Percentiles rank a stretch among this genome's conserved stretches.
Conservation (phyloP, 1,139 yeast genomes). For the Candida glucosophila region DNA sequence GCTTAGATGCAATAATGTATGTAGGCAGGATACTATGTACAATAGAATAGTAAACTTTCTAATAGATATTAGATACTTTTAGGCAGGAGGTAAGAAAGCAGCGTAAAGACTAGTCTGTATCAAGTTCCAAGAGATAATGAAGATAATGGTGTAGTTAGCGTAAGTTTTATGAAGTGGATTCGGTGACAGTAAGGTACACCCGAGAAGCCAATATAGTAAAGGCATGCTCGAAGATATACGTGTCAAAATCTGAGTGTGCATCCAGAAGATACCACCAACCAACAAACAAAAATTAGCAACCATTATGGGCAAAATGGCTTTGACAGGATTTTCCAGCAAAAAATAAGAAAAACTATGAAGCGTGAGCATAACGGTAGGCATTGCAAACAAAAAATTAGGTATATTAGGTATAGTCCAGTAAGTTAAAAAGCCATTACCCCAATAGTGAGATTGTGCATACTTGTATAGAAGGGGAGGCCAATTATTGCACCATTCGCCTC, state of each 20-base stretch:
- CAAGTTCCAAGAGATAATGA: slow-evolving; percentile 46
- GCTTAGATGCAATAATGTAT: slow-evolving; percentile 28
- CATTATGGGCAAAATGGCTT: slow-evolving; percentile 21
- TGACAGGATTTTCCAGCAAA: slow-evolving; percentile 27
- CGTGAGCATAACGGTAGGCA: slow-evolving; percentile 50
- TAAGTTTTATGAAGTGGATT: slow-evolving; percentile 4
- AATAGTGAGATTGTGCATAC: slow-evolving; percentile 74
- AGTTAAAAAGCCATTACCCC: slow-evolving; percentile 73
- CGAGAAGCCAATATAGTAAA: slow-evolving; percentile 63
- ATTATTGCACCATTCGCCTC: slow-evolving; percentile 70
- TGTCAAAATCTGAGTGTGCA: slow-evolving; percentile 83
- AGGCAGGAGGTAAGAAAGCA: slow-evolving; percentile 68
- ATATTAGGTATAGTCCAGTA: slow-evolving; percentile 79
- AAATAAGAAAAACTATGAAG: slow-evolving; percentile 23
- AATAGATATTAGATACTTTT: too few species aligned
- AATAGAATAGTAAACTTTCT: slow-evolving; percentile 2
- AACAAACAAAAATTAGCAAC: slow-evolving; percentile 34
- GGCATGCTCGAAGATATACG: slow-evolving; percentile 76
- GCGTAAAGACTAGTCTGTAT: slow-evolving; percentile 56
- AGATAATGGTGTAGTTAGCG: slow-evolving; percentile 20
- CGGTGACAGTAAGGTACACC: slow-evolving; percentile 20
- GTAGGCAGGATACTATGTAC: slow-evolving; percentile 1
- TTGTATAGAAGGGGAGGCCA: slow-evolving; percentile 54
- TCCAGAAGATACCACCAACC: slow-evolving; percentile 46
- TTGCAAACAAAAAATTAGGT: slow-evolving; percentile 76